Conservation (phyloP, 495 filamentous ascomycete species). For the Aspergillus cavernicola region DNA sequence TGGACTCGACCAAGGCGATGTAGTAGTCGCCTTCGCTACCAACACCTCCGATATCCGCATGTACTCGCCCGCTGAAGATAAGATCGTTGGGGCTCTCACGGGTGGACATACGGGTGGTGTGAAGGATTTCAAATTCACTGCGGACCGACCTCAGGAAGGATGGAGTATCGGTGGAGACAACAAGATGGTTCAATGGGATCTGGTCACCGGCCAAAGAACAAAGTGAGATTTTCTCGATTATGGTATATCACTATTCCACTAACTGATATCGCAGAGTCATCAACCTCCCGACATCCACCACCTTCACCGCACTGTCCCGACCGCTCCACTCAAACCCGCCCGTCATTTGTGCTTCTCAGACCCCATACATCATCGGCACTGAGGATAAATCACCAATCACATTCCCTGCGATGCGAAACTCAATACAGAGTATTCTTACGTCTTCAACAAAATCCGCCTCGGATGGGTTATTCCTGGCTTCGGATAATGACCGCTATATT, state of each 20-base stretch:
- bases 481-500: conserved; percentile 54
- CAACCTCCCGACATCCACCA: conserved; percentile 42
- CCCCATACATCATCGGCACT: conserved; percentile 47
- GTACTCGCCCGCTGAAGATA: conserved; percentile 51
- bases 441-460: conserved; percentile 34
- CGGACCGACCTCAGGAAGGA: conserved; percentile 39
- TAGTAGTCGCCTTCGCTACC: conserved; percentile 53
- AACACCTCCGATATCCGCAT: conserved; percentile 51
- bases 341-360: conserved; percentile 55
- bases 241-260: background rate
- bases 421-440: conserved; percentile 47
- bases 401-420: conserved; percentile 53
- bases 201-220: conserved; percentile 42
- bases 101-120: conserved; percentile 52
- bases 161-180: conserved; percentile 61
- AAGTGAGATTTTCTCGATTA: conserved; percentile 34
- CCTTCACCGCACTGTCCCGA: conserved; percentile 38
- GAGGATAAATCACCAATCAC: conserved; percentile 38
- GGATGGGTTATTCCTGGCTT: conserved; percentile 39
- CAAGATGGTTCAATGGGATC: conserved; percentile 59
- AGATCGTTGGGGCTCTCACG: conserved; percentile 45
- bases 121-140: conserved; percentile 55
- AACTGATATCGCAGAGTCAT: conserved; percentile 37
- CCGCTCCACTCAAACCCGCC: conserved; percentile 39
- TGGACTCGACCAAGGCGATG: conserved; percentile 36